Conservation (phyloP, 768 basidiomycete genomes). For the Pulveroboletus sp. region DNA sequence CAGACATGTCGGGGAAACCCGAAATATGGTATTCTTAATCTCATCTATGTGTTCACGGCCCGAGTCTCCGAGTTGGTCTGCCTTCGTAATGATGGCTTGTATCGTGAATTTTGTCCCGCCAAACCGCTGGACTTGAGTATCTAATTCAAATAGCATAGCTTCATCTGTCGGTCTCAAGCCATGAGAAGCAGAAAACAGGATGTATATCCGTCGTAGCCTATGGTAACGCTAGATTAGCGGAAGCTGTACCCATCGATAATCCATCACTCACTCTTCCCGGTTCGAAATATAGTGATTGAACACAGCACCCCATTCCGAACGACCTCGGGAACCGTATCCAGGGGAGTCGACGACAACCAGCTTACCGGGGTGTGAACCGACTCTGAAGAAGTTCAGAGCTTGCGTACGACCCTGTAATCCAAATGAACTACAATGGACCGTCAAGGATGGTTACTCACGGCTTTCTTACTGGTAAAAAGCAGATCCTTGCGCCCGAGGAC, state of each 20-base stretch:
- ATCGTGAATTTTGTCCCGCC: constrained; percentile 49
- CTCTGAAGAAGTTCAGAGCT: constrained; percentile 65
- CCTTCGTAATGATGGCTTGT: constrained; percentile 72
- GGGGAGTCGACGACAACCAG: constrained; percentile 75
- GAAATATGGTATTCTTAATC: constrained; percentile 51
- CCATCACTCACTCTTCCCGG: constrained; percentile 52
- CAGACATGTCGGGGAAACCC: constrained; percentile 55
- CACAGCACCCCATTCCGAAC: constrained; percentile 69
- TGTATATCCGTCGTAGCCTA: constrained; percentile 68
- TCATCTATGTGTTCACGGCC: constrained; percentile 35
- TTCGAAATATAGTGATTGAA: constrained; percentile 62
- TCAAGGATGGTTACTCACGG: constrained; percentile 41
- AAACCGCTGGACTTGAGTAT: constrained; percentile 27
- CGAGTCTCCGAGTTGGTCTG: constrained; percentile 44
- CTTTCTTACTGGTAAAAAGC: constrained; percentile 63
- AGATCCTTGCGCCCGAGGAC: constrained; percentile 56
- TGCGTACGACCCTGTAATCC: constrained; percentile 61
- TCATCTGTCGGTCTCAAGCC: constrained; percentile 52
- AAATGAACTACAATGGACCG: not conserved
- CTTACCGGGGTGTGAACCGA: constrained; percentile 52
- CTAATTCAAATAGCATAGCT: constrained; percentile 57
- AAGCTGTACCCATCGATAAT: not conserved
- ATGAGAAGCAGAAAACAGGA: constrained; percentile 67
- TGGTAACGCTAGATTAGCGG: not conserved
- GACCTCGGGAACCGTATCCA: constrained; percentile 72